phyloP scores from a whole-genome alignment of 805 yeast genomes.

The Debaryomyces castellii region DNA sequence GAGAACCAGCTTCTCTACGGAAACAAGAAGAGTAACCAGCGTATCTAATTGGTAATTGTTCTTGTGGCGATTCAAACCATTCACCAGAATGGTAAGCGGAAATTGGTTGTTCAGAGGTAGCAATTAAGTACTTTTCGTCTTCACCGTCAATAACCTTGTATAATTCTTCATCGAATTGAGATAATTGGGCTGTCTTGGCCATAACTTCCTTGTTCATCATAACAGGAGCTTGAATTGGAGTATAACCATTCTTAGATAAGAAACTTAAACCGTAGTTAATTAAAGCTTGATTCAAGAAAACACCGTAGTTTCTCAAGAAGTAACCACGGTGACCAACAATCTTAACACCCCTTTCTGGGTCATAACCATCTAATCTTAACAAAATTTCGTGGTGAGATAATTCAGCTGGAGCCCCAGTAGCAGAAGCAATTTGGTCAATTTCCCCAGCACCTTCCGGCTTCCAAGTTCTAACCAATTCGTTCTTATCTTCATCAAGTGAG shows the following conservation, averaged over 20 bases:
- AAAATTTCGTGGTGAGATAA: conserved; percentile 95
- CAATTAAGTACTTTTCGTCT: conserved; percentile 96
- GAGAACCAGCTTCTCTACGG: conserved; percentile 99
- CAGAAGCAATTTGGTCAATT: conserved; percentile 68
- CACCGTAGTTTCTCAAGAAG: conserved; percentile 93
- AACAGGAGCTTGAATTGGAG: conserved; percentile 95
- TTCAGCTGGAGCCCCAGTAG: conserved; percentile 70
- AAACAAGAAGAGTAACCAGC: conserved; percentile 99
- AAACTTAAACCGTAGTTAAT: conserved; percentile 93
- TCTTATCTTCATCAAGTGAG: conserved; percentile 87
- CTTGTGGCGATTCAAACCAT: conserved; percentile 97
- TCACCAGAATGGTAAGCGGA: conserved; percentile 96
- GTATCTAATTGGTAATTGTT: conserved; percentile 93
- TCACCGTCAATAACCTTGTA: conserved; percentile 96
- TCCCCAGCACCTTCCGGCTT: conserved; percentile 67
- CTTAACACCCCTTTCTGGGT: conserved; percentile 97
- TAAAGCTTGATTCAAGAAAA: conserved; percentile 95
- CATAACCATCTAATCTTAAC: conserved; percentile 94
- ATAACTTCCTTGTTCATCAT: conserved; percentile 99
- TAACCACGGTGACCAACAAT: conserved; percentile 98
- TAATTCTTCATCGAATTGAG: conserved; percentile 96
- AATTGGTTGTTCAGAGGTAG: conserved; percentile 98
- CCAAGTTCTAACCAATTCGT: conserved; percentile 86
- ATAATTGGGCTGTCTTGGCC: conserved; percentile 99
- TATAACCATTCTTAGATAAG: conserved; percentile 74